These are phyloP conservation scores for Atalantia buxifolia DNA, from an alignment of 345 rosid genomes.

Conservation along the genomic window DNA sequence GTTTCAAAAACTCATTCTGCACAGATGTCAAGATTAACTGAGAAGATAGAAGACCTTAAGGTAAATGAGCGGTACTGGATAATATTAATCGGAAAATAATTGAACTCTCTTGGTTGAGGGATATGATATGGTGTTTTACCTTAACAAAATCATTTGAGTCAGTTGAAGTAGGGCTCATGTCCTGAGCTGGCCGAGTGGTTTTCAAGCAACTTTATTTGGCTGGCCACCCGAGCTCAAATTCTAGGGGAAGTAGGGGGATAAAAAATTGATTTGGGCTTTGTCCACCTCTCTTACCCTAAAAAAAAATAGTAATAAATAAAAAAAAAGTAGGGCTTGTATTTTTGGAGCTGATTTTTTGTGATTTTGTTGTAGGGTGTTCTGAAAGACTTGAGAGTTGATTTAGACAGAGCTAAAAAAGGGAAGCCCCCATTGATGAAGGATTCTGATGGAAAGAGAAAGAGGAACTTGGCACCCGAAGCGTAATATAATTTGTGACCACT, in stretches of 20 bases:
- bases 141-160: background rate
- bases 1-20: constrained; percentile 78
- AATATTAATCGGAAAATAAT: background rate
- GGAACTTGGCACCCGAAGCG: constrained; percentile 78
- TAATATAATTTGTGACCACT: constrained; percentile 33
- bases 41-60: constrained; percentile 74
- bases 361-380: constrained; percentile 45
- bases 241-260: no score
- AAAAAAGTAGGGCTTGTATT: background rate
- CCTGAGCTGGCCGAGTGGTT: no score
- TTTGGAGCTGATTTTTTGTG: constrained; percentile 15
- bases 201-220: no score
- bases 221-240: no score
- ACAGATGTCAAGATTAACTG: constrained; percentile 75
- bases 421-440: constrained; percentile 81
- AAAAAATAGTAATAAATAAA: no score
- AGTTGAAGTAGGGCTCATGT: background rate
- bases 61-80: constrained; percentile 28
- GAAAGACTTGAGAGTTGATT: constrained; percentile 65
- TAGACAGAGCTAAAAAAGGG: constrained; percentile 82
- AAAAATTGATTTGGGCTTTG: no score
- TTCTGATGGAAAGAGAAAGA: constrained; percentile 81
- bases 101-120: background rate
- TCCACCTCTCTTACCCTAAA: no score
- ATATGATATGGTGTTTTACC: background rate